These are phyloP conservation scores for Botrytis porri DNA, from an alignment of 2,329 filamentous ascomycete species.

Conservation along the genomic window DNA sequence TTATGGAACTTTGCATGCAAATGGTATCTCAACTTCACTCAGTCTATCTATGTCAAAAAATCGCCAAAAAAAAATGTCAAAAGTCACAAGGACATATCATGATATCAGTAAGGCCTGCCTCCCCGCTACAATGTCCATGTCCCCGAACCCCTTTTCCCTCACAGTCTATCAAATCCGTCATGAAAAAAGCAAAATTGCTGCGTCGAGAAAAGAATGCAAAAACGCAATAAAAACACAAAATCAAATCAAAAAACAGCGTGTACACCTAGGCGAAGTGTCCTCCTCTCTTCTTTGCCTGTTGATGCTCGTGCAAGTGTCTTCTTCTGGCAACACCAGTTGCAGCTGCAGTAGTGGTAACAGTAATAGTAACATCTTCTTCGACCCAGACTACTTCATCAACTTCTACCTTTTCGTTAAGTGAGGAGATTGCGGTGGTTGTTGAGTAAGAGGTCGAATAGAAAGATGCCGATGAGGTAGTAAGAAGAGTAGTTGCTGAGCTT, in stretches of 20 bases:
- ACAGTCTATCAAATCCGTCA: not conserved
- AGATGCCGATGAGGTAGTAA: conserved; percentile 23
- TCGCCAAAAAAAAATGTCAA: not conserved
- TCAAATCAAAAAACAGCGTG: conserved; percentile 1
- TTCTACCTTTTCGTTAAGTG: conserved; percentile 38
- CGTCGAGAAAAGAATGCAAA: not conserved
- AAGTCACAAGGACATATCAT: not conserved
- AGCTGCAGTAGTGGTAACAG: conserved; percentile 1
- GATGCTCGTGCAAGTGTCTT: conserved; percentile 20
- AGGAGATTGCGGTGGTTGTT: conserved; percentile 41
- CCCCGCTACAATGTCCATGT: not conserved
- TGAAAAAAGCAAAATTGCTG: conserved; percentile 3
- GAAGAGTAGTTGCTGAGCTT: conserved; percentile 22
- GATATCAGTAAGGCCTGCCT: not conserved
- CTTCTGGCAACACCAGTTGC: conserved; percentile 1
- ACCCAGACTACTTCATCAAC: conserved; percentile 58
- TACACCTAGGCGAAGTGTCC: not conserved
- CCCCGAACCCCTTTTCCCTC: not conserved
- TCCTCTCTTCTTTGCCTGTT: conserved; percentile 1
- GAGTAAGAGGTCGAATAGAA: conserved; percentile 52
- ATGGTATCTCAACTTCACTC: not conserved
- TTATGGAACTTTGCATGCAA: not conserved
- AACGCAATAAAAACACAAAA: not conserved
- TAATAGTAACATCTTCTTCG: conserved; percentile 46
- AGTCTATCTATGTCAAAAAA: not conserved